Evolutionary conservation across 2,329 filamentous ascomycete genomes (phyloP).

Genomic region (Emmonsiellopsis sp.): DNA sequence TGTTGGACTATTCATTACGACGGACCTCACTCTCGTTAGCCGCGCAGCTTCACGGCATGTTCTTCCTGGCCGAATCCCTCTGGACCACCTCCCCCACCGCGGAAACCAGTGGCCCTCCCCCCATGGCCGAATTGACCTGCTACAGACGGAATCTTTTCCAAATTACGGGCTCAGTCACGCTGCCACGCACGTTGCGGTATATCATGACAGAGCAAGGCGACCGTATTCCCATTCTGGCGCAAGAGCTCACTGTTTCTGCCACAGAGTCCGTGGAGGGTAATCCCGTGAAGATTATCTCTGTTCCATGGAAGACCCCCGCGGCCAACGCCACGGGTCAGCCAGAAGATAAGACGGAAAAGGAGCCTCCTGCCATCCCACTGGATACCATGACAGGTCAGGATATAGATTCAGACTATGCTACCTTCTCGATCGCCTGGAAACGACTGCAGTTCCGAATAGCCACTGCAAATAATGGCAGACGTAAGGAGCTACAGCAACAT

Average conservation of each 20-base stretch:
- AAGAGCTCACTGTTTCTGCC: constrained; percentile 82
- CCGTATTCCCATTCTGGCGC: constrained; percentile 67
- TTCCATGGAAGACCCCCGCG: constrained; percentile 93
- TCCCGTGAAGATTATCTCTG: constrained; percentile 84
- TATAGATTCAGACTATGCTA: constrained; percentile 71
- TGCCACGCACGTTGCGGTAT: constrained; percentile 67
- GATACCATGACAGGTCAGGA: constrained; percentile 57
- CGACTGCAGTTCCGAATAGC: constrained; percentile 88
- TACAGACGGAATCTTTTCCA: constrained; percentile 94
- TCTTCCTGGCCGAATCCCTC: constrained; percentile 57
- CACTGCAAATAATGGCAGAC: constrained; percentile 88
- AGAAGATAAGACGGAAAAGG: constrained; percentile 65
- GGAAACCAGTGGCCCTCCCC: constrained; percentile 45
- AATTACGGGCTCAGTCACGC: constrained; percentile 79
- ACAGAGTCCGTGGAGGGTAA: constrained; percentile 94
- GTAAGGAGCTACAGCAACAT: constrained; percentile 93
- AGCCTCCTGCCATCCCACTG: constrained; percentile 73
- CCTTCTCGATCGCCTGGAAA: constrained; percentile 90
- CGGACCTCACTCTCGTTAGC: constrained; percentile 47
- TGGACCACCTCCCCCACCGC: constrained; percentile 48
- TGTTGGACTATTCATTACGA: constrained; percentile 51
- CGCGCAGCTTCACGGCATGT: constrained; percentile 59
- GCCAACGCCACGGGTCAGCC: constrained; percentile 57
- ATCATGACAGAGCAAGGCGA: constrained; percentile 78
- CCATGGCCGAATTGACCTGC: constrained; percentile 69